Evolutionary conservation across 2,329 filamentous ascomycete species (phyloP), one percentile per base, ranked within the genome.

Genomic region (Penicillium sp.): DNA sequence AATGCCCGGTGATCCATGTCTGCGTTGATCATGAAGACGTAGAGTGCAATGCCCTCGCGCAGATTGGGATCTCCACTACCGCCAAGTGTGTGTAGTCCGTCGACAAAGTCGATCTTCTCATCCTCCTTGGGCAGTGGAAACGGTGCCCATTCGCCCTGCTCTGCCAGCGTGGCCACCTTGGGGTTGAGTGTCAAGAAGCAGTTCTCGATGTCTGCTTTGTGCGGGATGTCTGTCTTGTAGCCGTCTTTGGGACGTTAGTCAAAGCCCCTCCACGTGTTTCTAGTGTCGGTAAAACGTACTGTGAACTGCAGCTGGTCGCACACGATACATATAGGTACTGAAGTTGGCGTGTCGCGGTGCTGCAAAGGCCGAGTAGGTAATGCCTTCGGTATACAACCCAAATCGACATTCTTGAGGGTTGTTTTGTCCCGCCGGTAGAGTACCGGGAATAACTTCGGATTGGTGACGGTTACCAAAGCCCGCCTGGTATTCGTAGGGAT

Each of bases 101-200:
- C 76, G 16, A 82, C 76, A 74, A 80, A 83, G 60, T 83, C 80
- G 3, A 79, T 77, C 8, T 71, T 76, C 63, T 79, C 75, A 24
- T 53, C 40, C 2, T 58, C 56, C 8, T 50, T 46, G 51, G 81
- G 78, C 14, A 81, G 62, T 36, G 80, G 77, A 57, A 82, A 81
- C 0, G 79, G 78, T 45, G 79, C 76, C 80, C 79, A 82, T 66
- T 79, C 74, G 5, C 80, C 71, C 62, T 81, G 78, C 48, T 81
- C 80, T 3, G 78, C 78, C 4, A 66, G 49, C 16, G 81, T 79
- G 54, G 79, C 75, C 55, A 81, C 75, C 49, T 80, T 79, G 60
- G 75, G 76, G 62, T 79, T 78, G 47, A 76, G 69, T 5, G 58
- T 54, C 8, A 64, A 40, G 53, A 66, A 59, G 39, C 58, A 60